Base-by-base conservation (phyloP, 441 rosid genomes). In the Melastoma candidum region DNA sequence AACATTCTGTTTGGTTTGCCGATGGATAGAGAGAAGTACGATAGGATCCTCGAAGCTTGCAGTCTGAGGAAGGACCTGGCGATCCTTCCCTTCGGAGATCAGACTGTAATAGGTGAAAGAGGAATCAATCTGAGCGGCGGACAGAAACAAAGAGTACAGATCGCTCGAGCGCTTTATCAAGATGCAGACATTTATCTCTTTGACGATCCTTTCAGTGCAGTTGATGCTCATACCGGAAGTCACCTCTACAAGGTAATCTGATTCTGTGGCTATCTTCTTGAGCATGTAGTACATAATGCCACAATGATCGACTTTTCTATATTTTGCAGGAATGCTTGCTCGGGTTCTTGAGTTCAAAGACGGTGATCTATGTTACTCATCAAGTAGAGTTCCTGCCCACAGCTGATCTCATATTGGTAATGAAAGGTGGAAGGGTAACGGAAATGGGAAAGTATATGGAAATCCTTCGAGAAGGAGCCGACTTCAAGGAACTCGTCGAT, bases 161-260 rank as follows among this genome's bases (percentile, higher is more conserved):
- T 78, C 13, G 87, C 83, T 0, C 87, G 87, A 6, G 83, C 87
- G 17, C 59, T 77, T 6, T 81, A 78, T 64, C 78, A 76, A 59
- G 59, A 81, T 7, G 73, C 74, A 0, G 77, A 77, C 63, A 57
- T 74, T 3, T 78, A 81, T 66, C 64, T 78, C 12, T 74, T 81
- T 10, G 87, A 81, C 53, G 87, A 81, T 60, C 87, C 82, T 45
- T 78, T 81, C 49, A 81, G 84, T 12, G 80, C 87, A 4, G 75
- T 81, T 10, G 86, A 80, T 54, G 86, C 86, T 47, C 83, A 75
- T 57, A 80, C 81, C 0, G 86, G 74, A 25, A 59, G 77, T 49
- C 76, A 69, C 60, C 65, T 80, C 48, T 80, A 73, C 29, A 73
- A 71, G 70, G 83, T 75, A 14, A 2, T n/a, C 14, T 25, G 22